phyloP scores from a whole-genome alignment of 83 land plant genomes.

The Diphasiastrum complanatum region DNA sequence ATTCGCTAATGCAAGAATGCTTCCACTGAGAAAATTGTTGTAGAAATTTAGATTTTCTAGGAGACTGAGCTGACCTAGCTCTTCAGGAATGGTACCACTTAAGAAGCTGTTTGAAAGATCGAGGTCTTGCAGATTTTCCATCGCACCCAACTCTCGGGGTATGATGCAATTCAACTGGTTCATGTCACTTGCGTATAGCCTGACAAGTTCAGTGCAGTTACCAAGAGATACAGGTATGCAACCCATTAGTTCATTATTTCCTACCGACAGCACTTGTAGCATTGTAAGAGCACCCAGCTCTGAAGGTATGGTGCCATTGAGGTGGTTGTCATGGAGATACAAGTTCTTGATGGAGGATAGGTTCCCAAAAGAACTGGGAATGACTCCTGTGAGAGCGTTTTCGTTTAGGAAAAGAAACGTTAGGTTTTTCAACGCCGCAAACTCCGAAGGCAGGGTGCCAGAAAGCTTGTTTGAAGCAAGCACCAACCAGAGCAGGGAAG shows the following conservation, averaged over 20 bases:
- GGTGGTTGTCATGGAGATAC: conserved; percentile 5
- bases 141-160: background rate
- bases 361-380: conserved; percentile 3
- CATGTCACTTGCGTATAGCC: conserved; percentile 4
- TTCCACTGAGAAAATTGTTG: conserved; percentile 8
- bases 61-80: background rate
- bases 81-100: conserved; percentile 3
- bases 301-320: background rate
- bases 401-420: background rate
- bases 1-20: background rate
- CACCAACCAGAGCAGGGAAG: background rate
- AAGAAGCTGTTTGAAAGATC: conserved; percentile 7
- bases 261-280: background rate
- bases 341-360: background rate
- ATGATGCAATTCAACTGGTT: conserved; percentile 4
- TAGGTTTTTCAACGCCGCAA: background rate
- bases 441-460: conserved; percentile 4
- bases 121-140: background rate
- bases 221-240: conserved; percentile 2
- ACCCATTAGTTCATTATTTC: conserved; percentile 1
- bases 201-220: too few species aligned
- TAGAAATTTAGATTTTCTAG: background rate
- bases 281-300: background rate
- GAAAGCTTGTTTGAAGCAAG: conserved; percentile 5
- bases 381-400: conserved; percentile 7